Base-by-base conservation (phyloP, 345 rosid genomes). In the Ceriops tagal region DNA sequence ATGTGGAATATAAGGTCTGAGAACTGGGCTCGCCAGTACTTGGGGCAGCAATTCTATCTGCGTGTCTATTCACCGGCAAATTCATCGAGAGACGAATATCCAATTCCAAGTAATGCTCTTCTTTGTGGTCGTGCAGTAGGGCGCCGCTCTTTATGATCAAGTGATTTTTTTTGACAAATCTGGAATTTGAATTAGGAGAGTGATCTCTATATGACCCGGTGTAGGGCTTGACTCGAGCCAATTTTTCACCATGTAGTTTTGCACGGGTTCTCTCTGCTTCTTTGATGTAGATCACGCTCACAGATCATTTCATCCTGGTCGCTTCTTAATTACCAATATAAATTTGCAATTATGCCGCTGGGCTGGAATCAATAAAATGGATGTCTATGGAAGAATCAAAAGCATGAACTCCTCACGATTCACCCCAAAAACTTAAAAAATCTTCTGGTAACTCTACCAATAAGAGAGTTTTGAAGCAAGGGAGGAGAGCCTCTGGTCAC, bases 1-100 rank as follows among this genome's bases (percentile, higher is more conserved):
- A 86, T 89, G 91, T 89, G 93, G 93, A 89, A 85, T 57, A 65
- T 89, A 61, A 83, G 93, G 75, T 89, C 91, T 0, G 91, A 86
- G 81, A 83, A 83, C 75, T 89, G 91, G 93, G 84, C 71, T 19
- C 83, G 81, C 26, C 91, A 83, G 60, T 86, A 89, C 75, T 67
- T 89, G 27, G 95, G 91, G 30, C 95, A 89, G 37, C 95, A 89
- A 68, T 85, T 89, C 71, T 89, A 89, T 71, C 81, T 86, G 27
- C 81, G 88, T 0, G 85, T 89, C 0, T 81, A 77, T 76, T 84
- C 91, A 0, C 58, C 86, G 1, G 80, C 85, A 27, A 86, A 82
- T 58, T 85, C 95, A 11, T 81, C 75, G 89, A 82, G 95, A 68
- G 91, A 89, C 46, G 95, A 89, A 37, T 78, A 82, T 67, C 91